Base-by-base conservation (phyloP, 208 protist species). In the Acanthamoeba sp. region DNA sequence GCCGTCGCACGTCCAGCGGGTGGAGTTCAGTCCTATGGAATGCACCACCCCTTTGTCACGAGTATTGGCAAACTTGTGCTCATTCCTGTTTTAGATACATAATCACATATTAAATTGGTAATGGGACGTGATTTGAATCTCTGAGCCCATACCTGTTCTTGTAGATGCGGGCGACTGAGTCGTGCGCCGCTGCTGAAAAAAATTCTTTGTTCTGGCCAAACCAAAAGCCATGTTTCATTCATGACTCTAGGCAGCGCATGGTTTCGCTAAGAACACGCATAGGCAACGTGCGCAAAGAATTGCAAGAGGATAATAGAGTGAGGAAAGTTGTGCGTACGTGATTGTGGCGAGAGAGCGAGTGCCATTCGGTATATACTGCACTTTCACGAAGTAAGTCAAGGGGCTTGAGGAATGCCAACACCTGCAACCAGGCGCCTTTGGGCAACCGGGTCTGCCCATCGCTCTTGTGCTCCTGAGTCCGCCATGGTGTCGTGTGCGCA, bases 131-230 rank as follows among this genome's bases (percentile, higher is more conserved):
- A n/a, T n/a, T n/a, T n/a, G n/a, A n/a, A n/a, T n/a, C 55, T 27
- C 55, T 27, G 22, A 22, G 55, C 12, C 55, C 16, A 22, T 82
- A 82, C 64, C 64, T 18, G 64, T 71, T 71, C 32, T 71, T 71
- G n/a, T 24, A 71, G 9, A 71, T 34, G 64, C 64, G 64, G 38
- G 64, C 64, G 18, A 2, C 22, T 22, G 2, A 1, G 29, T 71
- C 64, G n/a, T 82, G 52, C 34, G 40, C 73, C 2, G 73, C 73
- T 20, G 20, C 73, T 20, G 73, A 82, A 14, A 82, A 45, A 34
- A 82, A 7, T 7, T 82, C 73, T 22, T 82, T 82, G 38, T 82
- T 82, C 73, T 82, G n/a, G n/a, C n/a, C n/a, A n/a, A n/a, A n/a
- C n/a, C n/a, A n/a, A n/a, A n/a, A n/a, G n/a, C n/a, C n/a, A n/a